Conservation (phyloP, 352 stramenopile genomes). For the Globisporangium radiosum region DNA sequence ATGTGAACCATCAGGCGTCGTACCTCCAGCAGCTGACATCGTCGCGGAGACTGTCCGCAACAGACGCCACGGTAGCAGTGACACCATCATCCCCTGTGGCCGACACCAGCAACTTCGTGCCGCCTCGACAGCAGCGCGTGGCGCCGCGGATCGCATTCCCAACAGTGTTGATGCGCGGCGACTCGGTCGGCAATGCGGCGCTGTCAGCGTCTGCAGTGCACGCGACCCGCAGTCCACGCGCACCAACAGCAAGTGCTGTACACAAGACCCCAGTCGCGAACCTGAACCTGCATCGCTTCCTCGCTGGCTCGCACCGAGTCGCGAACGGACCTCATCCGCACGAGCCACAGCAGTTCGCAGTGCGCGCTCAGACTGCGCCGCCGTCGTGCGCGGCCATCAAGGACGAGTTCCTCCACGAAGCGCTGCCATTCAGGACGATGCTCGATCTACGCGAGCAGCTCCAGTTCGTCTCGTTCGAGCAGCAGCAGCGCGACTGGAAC, state of each 20-base stretch:
- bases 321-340: too few relatives aligned
- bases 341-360: neutral
- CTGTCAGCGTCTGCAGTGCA: neutral
- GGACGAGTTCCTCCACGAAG: conserved; percentile 38
- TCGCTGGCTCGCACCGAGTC: too few relatives aligned
- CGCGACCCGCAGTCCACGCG: conserved; percentile 2
- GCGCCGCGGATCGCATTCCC: conserved; percentile 34
- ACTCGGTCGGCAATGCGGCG: neutral
- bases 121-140: neutral
- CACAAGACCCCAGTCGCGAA: too few relatives aligned
- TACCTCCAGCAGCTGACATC: conserved; percentile 5
- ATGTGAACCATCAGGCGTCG: conserved; percentile 3
- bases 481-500: conserved; percentile 16
- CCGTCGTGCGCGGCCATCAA: conserved; percentile 33
- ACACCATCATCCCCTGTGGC: too few relatives aligned
- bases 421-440: conserved; percentile 36
- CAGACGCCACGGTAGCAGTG: neutral
- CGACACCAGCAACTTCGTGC: neutral
- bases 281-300: too few relatives aligned
- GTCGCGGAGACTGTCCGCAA: neutral
- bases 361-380: conserved; percentile 3
- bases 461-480: conserved; percentile 32
- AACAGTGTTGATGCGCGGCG: conserved; percentile 27
- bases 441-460: conserved; percentile 40
- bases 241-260: neutral